Base-by-base conservation (phyloP, 2,329 filamentous ascomycete species). In the Mollisia scopiformis region DNA sequence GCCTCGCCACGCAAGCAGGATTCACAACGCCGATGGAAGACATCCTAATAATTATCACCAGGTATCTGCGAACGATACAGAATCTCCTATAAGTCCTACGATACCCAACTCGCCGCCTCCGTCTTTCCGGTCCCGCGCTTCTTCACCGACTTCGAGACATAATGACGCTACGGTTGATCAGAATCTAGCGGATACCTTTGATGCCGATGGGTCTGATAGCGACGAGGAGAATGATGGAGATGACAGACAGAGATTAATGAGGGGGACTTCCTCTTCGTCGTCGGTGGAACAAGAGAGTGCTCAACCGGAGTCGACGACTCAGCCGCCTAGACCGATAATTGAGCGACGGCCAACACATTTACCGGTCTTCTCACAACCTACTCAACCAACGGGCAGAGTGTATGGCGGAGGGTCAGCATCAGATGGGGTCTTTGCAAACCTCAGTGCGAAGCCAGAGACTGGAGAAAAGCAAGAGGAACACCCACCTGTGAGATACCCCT, bases 401-500 rank as follows among this genome's bases (percentile, higher is more conserved):
- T 87, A 92, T 63, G 90, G 92, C 46, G 86, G 89, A 56, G 89
- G 88, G 25, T 85, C 88, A n/a, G 88, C 90, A 57, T 93, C 92
- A 53, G 95, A 98, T 76, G 95, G 95, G 63, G 95, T 99, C 27
- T 99, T 97, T 78, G 95, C 94, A 57, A 99, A 99, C 74, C 78
- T 99, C 67, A 92, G 87, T 67, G 95, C 95, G 14, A 94, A 97
- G 74, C 94, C 94, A 0, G 92, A 96, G 70, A 82, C 87, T 46
- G 89, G 88, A 28, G 90, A 92, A 64, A 86, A 88, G 68, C 81
- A 91, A 61, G 95, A 99, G 65, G 95, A 99, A 76, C 85, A 91
- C 76, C 95, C 95, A 80, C 95, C 95, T 58, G 93, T 97, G 87
- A 67, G 92, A 86, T 7, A 16, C 14, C n/a, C 27, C 21, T 19